Conservation (phyloP, 208 protist species). For the Trypanosoma theileri region DNA sequence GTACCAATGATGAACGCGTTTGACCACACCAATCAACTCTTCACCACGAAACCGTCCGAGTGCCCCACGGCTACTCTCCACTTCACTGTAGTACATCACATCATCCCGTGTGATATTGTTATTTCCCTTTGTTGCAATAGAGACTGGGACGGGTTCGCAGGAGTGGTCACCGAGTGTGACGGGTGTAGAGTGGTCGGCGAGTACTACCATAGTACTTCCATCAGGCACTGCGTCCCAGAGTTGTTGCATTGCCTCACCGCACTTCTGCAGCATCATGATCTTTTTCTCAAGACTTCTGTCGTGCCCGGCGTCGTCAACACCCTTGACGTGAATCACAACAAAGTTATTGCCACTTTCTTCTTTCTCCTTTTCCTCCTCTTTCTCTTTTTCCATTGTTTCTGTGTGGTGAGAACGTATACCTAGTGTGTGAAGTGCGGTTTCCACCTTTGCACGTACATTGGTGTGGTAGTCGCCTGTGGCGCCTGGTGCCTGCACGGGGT, state of each 20-base stretch:
- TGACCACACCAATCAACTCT: slow-evolving; percentile 50
- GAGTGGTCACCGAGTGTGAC: slow-evolving; percentile 63
- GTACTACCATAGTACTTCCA: slow-evolving; percentile 52
- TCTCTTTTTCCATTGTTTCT: slow-evolving; percentile 1
- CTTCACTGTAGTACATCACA: slow-evolving; percentile 57
- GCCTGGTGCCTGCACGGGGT: slow-evolving; percentile 23
- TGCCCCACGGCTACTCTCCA: slow-evolving; percentile 29
- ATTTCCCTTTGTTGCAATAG: slow-evolving; percentile 44
- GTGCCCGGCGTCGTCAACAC: slow-evolving; percentile 70
- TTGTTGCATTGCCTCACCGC: slow-evolving; percentile 44
- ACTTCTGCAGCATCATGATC: slow-evolving; percentile 49
- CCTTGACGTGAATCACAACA: slow-evolving; percentile 76
- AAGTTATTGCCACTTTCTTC: slow-evolving; percentile 34
- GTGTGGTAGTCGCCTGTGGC: slow-evolving; percentile 61
- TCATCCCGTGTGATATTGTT: slow-evolving; percentile 27
- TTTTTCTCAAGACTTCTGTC: slow-evolving; percentile 45
- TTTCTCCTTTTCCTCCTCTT: slow-evolving; percentile 6
- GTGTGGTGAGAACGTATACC: slow-evolving; percentile 28
- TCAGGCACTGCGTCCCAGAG: slow-evolving; percentile 51
- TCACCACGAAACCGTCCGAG: slow-evolving; percentile 59
- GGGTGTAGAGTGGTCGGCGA: slow-evolving; percentile 66
- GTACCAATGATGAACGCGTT: slow-evolving; percentile 51
- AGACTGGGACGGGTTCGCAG: slow-evolving; percentile 70
- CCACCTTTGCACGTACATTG: slow-evolving; percentile 51
- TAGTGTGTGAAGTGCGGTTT: slow-evolving; percentile 41